phyloP scores from a whole-genome alignment of 2,329 filamentous ascomycete species.

The Aspergillus eucalypticola region DNA sequence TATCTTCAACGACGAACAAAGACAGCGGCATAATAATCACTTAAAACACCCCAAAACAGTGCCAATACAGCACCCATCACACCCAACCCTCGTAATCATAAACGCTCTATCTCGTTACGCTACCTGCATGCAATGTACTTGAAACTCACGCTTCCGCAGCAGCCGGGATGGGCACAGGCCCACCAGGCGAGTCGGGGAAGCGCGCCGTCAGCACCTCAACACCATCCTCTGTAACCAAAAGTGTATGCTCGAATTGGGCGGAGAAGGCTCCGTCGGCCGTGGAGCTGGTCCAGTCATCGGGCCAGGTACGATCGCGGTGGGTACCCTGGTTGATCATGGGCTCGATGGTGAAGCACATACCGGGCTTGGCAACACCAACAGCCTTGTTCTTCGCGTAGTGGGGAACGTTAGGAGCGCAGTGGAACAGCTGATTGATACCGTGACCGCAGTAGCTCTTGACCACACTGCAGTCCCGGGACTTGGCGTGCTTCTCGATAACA shows the following conservation, averaged over 20 bases:
- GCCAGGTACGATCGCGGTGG: constrained; percentile 93
- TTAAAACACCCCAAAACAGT: not conserved
- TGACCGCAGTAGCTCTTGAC: constrained; percentile 97
- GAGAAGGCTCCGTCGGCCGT: constrained; percentile 87
- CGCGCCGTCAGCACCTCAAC: constrained; percentile 80
- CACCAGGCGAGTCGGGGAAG: constrained; percentile 71
- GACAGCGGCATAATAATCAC: constrained; percentile 1
- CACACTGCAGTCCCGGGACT: constrained; percentile 79
- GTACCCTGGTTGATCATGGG: constrained; percentile 96
- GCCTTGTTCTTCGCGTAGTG: constrained; percentile 99
- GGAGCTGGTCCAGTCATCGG: constrained; percentile 96
- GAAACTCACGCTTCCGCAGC: constrained; percentile 15
- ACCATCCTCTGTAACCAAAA: constrained; percentile 79
- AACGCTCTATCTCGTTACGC: constrained; percentile 14
- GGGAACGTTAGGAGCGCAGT: constrained; percentile 88
- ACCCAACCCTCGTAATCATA: not conserved
- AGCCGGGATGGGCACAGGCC: constrained; percentile 62
- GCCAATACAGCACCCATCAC: not conserved
- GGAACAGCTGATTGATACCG: constrained; percentile 91
- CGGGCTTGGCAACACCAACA: constrained; percentile 86
- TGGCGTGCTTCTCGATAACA: constrained; percentile 92
- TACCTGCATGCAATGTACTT: constrained; percentile 4
- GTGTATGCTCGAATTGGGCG: constrained; percentile 91
- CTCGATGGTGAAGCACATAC: constrained; percentile 99
- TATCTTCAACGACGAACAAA: constrained; percentile 1